phyloP scores from a whole-genome alignment of 768 basidiomycete species.

The Lentinus brumalis region DNA sequence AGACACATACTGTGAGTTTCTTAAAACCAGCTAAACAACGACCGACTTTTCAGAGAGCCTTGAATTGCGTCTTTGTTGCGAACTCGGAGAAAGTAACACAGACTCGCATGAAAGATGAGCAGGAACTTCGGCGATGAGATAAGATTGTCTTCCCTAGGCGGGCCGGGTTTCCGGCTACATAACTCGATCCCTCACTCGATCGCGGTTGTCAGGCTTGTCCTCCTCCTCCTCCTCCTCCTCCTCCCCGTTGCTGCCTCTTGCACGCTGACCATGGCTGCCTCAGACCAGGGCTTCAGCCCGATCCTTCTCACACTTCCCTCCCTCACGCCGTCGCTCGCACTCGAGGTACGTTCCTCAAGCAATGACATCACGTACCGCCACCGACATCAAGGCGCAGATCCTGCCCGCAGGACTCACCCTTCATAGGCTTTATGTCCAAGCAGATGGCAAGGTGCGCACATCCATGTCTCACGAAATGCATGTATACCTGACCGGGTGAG shows the following conservation, averaged over 20 bases:
- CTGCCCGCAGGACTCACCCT: slow-evolving; percentile 69
- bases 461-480: not conserved
- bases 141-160: not conserved
- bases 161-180: slow-evolving; percentile 6
- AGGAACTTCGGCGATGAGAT: slow-evolving; percentile 11
- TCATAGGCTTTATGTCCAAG: slow-evolving; percentile 66
- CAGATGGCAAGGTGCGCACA: slow-evolving; percentile 57
- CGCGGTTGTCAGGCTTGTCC: not conserved
- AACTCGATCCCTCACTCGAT: not conserved
- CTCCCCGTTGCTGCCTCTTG: not conserved
- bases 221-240: not conserved
- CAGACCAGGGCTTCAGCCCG: slow-evolving; percentile 43
- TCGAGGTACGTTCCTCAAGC: slow-evolving; percentile 51
- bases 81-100: too few relatives aligned
- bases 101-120: not conserved
- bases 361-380: slow-evolving; percentile 2
- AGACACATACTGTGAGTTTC: too few relatives aligned
- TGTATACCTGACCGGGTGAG: not conserved
- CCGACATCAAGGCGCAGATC: slow-evolving; percentile 41
- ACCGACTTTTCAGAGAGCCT: too few relatives aligned
- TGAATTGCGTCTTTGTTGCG: too few relatives aligned
- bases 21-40: too few relatives aligned
- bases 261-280: slow-evolving; percentile 3
- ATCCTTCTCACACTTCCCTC: slow-evolving; percentile 56
- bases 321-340: slow-evolving; percentile 56